Evolutionary conservation across 1,284 basidiomycete species (phyloP).

Genomic region (Ustilago cynodontis): DNA sequence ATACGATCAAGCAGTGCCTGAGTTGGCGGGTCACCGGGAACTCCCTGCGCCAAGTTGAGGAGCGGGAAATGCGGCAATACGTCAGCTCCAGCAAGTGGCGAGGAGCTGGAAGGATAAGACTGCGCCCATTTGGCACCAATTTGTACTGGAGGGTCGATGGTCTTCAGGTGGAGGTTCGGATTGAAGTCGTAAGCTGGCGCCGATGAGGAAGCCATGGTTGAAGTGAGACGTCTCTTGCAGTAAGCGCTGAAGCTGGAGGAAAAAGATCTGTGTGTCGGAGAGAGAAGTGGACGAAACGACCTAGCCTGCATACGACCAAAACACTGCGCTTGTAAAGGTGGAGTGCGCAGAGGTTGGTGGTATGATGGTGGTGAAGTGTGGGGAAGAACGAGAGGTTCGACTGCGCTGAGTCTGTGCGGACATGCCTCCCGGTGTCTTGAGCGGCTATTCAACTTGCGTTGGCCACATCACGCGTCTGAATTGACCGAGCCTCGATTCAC

Average conservation of each 20-base stretch:
- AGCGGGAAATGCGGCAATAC: slow-evolving; percentile 33
- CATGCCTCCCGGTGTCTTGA: slow-evolving; percentile 11
- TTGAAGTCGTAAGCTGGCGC: slow-evolving; percentile 45
- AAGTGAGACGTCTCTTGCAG: background rate
- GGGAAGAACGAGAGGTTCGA: background rate
- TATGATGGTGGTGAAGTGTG: background rate
- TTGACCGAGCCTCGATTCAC: slow-evolving; percentile 5
- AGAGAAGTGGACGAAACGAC: background rate
- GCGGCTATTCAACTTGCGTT: slow-evolving; percentile 6
- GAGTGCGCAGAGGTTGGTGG: background rate
- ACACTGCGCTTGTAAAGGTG: background rate
- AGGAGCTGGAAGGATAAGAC: slow-evolving; percentile 32
- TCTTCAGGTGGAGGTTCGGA: slow-evolving; percentile 30
- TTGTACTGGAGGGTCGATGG: slow-evolving; percentile 51
- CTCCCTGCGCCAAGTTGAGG: slow-evolving; percentile 63
- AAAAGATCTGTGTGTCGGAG: slow-evolving; percentile 15
- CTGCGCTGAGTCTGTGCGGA: slow-evolving; percentile 12
- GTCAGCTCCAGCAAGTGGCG: slow-evolving; percentile 29
- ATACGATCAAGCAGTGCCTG: slow-evolving; percentile 41
- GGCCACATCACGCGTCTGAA: background rate
- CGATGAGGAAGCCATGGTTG: slow-evolving; percentile 20
- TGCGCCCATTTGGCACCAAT: slow-evolving; percentile 52
- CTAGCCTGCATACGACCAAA: slow-evolving; percentile 4
- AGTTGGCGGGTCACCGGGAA: slow-evolving; percentile 56
- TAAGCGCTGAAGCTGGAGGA: background rate